Evolutionary conservation across 2,329 filamentous ascomycete species (phyloP).

Genomic region (Pyrenochaeta sp.): DNA sequence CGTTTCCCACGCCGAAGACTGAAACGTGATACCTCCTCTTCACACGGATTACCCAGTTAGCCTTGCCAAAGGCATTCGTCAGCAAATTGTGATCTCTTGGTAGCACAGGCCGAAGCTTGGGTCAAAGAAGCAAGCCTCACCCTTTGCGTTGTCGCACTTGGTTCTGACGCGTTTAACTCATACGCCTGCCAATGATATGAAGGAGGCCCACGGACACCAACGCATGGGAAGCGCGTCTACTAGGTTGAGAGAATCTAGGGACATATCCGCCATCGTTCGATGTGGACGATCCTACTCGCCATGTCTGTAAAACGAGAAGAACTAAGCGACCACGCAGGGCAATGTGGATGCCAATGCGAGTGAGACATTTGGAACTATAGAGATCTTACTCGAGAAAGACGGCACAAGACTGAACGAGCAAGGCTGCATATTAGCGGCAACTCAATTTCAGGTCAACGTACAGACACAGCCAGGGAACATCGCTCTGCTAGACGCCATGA

Average conservation of each 20-base stretch:
- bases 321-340: background rate
- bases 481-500: background rate
- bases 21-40: conserved; percentile 3
- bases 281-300: background rate
- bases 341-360: background rate
- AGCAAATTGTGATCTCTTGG: conserved; percentile 2
- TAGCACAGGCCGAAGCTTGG: conserved; percentile 5
- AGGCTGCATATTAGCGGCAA: no score
- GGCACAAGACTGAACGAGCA: no score
- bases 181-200: conserved; percentile 2
- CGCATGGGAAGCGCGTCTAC: conserved; percentile 1
- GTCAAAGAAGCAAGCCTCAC: background rate
- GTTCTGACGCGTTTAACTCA: conserved; percentile 2
- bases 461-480: background rate
- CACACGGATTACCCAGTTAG: background rate
- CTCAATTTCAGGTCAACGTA: no score
- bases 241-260: background rate
- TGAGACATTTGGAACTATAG: background rate
- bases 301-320: background rate
- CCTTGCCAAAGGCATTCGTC: background rate
- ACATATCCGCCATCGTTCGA: background rate
- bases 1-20: conserved; percentile 2
- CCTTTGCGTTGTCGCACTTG: background rate
- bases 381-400: no score
- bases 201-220: conserved; percentile 3